Percentiles rank a stretch among this genome's conserved stretches.
Evolutionary conservation across 768 basidiomycete genomes (phyloP).

Genomic region (Wakefieldia striispora): DNA sequence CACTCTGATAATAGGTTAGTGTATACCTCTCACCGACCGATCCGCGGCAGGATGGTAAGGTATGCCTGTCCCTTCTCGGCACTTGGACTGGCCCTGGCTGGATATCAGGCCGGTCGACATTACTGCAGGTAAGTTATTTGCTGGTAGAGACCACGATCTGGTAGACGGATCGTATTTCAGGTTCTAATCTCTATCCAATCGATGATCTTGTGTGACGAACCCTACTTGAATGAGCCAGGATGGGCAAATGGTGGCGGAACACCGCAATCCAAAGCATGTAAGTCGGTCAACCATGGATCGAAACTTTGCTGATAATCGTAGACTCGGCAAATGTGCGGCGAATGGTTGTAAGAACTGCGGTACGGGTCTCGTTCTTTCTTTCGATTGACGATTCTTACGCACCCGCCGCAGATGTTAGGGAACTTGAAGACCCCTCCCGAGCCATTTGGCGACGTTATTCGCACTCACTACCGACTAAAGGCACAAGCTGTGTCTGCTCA

Average conservation of each 20-base stretch:
- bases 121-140: slow-evolving; percentile 63
- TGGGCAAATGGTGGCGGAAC: slow-evolving; percentile 76
- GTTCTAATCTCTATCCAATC: slow-evolving; percentile 94
- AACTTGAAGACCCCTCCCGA: slow-evolving; percentile 81
- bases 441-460: slow-evolving; percentile 83
- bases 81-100: slow-evolving; percentile 95
- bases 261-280: slow-evolving; percentile 75
- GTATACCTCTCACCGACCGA: not conserved
- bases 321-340: slow-evolving; percentile 91
- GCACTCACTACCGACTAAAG: slow-evolving; percentile 89
- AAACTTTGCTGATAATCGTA: slow-evolving; percentile 30
- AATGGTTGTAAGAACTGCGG: slow-evolving; percentile 89
- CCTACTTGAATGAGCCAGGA: slow-evolving; percentile 91
- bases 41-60: slow-evolving; percentile 81
- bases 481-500: slow-evolving; percentile 65
- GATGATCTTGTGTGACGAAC: slow-evolving; percentile 92
- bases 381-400: slow-evolving; percentile 2
- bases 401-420: slow-evolving; percentile 66
- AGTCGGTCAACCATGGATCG: slow-evolving; percentile 21
- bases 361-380: slow-evolving; percentile 33
- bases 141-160: not conserved
- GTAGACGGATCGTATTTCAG: slow-evolving; percentile 26
- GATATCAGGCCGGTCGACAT: slow-evolving; percentile 85
- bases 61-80: slow-evolving; percentile 86
- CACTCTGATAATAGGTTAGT: not conserved